Evolutionary conservation across 805 yeast species (phyloP).

Genomic region (Teunomyces tritomae): DNA sequence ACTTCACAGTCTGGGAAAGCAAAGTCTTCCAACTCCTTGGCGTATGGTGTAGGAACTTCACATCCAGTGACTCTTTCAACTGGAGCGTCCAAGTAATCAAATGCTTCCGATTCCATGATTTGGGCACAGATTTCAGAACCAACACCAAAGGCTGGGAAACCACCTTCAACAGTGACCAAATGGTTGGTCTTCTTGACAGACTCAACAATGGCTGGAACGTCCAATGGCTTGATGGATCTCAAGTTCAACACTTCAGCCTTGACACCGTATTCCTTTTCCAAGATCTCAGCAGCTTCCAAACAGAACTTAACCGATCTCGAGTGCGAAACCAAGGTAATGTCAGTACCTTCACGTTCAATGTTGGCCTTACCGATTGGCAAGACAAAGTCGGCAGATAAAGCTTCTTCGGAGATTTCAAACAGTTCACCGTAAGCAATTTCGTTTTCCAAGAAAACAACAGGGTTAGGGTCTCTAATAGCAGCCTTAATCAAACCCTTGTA

Average conservation of each 20-base stretch:
- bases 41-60: constrained; percentile 99
- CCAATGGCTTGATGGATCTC: constrained; percentile 96
- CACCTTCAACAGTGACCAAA: constrained; percentile 93
- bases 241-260: constrained; percentile 92
- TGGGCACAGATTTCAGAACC: constrained; percentile 98
- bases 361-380: constrained; percentile 95
- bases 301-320: constrained; percentile 86
- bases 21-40: constrained; percentile 91
- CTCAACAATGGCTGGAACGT: constrained; percentile 77
- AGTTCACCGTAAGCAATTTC: constrained; percentile 92
- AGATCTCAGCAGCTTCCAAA: constrained; percentile 83
- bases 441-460: constrained; percentile 92
- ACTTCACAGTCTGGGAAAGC: constrained; percentile 97
- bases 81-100: constrained; percentile 97
- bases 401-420: constrained; percentile 88
- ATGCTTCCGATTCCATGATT: constrained; percentile 97
- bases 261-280: constrained; percentile 82
- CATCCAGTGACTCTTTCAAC: constrained; percentile 98
- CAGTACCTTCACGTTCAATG: constrained; percentile 90
- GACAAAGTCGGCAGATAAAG: constrained; percentile 80
- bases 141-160: constrained; percentile 97
- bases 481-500: constrained; percentile 94
- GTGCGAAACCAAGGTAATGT: constrained; percentile 86
- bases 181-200: constrained; percentile 97
- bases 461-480: constrained; percentile 98